Evolutionary conservation across 176 grass and related monocot genomes (phyloP).

Genomic region (Pontederia crassipes): DNA sequence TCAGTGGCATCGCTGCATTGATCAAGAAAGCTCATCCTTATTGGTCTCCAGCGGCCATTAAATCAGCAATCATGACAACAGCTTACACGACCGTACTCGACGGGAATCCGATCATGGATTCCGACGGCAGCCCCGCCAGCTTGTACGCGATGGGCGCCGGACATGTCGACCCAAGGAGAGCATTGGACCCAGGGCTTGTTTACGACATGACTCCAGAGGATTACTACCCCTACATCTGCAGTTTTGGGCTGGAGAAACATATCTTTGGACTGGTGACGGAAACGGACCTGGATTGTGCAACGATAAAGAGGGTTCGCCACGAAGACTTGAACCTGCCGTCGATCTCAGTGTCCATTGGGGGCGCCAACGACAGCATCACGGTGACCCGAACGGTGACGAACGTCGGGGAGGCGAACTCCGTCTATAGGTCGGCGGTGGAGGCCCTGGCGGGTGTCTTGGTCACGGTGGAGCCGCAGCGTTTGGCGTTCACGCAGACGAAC

Average conservation of each 20-base stretch:
- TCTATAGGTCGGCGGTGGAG: slow-evolving; percentile 5
- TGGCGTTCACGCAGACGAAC: neutral
- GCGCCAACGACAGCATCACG: neutral
- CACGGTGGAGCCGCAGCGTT: neutral
- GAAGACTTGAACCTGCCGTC: too few species aligned
- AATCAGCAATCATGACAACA: slow-evolving; percentile 36
- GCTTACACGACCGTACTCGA: slow-evolving; percentile 1
- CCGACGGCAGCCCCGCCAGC: neutral
- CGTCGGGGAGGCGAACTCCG: slow-evolving; percentile 13
- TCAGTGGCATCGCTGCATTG: slow-evolving; percentile 24
- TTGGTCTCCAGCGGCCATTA: slow-evolving; percentile 31
- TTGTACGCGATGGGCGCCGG: slow-evolving; percentile 22
- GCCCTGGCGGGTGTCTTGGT: slow-evolving; percentile 1
- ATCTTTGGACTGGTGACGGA: too few species aligned
- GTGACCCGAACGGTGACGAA: slow-evolving; percentile 21
- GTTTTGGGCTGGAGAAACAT: too few species aligned
- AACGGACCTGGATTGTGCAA: too few species aligned
- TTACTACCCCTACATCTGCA: too few species aligned
- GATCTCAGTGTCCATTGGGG: too few species aligned
- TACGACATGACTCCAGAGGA: slow-evolving; percentile 1
- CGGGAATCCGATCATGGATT: slow-evolving; percentile 1
- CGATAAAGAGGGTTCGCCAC: too few species aligned
- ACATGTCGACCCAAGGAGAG: slow-evolving; percentile 24
- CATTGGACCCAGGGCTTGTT: slow-evolving; percentile 22
- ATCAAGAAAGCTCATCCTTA: slow-evolving; percentile 21